A percentile compares a stretch with the other conserved stretches of the same genome.
These are phyloP conservation scores for Tritrichomonas foetus DNA, from an alignment of 208 protist species.

Conservation along the genomic window DNA sequence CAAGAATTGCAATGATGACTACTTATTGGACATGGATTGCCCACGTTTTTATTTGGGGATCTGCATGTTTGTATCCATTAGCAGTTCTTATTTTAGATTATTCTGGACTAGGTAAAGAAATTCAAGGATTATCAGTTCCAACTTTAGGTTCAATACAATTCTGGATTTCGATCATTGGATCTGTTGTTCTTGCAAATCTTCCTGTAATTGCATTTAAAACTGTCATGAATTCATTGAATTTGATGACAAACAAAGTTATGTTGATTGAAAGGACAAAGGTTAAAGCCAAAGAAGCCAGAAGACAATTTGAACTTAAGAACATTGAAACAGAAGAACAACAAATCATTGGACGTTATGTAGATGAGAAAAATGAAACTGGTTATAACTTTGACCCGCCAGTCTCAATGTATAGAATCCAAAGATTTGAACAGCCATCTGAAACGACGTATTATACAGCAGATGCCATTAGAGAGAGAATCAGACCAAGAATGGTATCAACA, in stretches of 20 bases:
- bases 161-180: not conserved
- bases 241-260: not conserved
- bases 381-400: not conserved
- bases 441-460: not conserved
- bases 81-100: not conserved
- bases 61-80: not conserved
- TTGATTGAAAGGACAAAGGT: not conserved
- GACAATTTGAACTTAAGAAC: not conserved
- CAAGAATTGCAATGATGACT: not conserved
- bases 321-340: not conserved
- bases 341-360: not conserved
- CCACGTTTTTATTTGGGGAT: constrained; percentile 29
- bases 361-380: not conserved
- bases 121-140: not conserved
- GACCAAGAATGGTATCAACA: not conserved
- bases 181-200: not conserved
- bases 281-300: not conserved
- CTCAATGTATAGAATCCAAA: not conserved
- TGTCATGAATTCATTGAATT: not conserved
- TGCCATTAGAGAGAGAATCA: not conserved
- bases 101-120: not conserved
- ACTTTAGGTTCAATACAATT: not conserved
- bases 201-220: not conserved
- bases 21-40: constrained; percentile 16
- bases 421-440: not conserved